A percentile compares a stretch with the other conserved stretches of the same genome.
Conservation (phyloP, 345 rosid species). For the Brassica carinata region DNA sequence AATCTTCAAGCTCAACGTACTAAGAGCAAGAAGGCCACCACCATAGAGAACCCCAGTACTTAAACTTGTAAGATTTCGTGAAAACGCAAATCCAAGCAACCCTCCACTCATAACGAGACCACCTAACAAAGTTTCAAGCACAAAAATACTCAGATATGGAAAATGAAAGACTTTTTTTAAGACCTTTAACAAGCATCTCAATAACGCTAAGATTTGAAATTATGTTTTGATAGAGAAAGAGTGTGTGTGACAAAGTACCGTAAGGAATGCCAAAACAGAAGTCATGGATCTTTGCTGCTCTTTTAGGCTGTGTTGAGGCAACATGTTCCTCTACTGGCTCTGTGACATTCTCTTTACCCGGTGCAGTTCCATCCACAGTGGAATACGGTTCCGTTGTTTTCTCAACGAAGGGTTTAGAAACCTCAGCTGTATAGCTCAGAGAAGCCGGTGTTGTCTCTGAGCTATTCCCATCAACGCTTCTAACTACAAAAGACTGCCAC, state of each 20-base stretch:
- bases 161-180: too few relatives aligned
- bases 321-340: slow-evolving; percentile 48
- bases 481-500: slow-evolving; percentile 51
- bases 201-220: not conserved
- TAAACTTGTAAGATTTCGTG: slow-evolving; percentile 60
- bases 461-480: slow-evolving; percentile 54
- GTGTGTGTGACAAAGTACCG: slow-evolving; percentile 55
- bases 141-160: not conserved
- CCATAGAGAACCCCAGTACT: slow-evolving; percentile 63
- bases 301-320: slow-evolving; percentile 32
- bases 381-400: slow-evolving; percentile 34
- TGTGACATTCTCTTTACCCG: slow-evolving; percentile 13
- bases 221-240: not conserved
- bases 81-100: slow-evolving; percentile 68
- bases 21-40: slow-evolving; percentile 82
- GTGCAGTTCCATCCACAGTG: slow-evolving; percentile 37
- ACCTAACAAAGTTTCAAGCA: too few relatives aligned
- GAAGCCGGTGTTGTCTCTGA: slow-evolving; percentile 39
- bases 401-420: slow-evolving; percentile 49
- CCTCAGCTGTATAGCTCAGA: slow-evolving; percentile 48
- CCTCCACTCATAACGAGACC: slow-evolving; percentile 75
- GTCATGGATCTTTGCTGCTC: slow-evolving; percentile 82
- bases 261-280: slow-evolving; percentile 95
- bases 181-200: not conserved
- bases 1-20: slow-evolving; percentile 76